Conservation (phyloP, 202 grass and related monocot species). For the Bolboschoenoplectus hybrid region DNA sequence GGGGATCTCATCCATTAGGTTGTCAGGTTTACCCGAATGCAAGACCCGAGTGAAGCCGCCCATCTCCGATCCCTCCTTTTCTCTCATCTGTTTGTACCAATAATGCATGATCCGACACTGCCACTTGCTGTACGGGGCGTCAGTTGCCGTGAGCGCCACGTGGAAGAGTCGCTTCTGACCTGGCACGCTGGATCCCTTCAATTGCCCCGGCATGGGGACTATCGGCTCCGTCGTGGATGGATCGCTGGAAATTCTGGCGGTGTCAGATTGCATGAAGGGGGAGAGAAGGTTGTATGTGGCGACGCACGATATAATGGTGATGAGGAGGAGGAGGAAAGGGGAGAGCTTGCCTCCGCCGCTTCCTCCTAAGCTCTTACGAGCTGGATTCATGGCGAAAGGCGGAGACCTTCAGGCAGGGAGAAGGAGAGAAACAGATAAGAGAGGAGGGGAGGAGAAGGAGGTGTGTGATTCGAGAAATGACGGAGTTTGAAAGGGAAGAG, state of each 20-base stretch:
- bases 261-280: slow-evolving; percentile 47
- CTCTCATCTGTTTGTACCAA: slow-evolving; percentile 81
- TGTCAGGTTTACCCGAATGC: slow-evolving; percentile 82
- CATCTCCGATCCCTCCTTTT: slow-evolving; percentile 75
- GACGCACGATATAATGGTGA: slow-evolving; percentile 68
- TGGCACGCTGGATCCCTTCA: slow-evolving; percentile 14
- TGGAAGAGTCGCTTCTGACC: slow-evolving; percentile 76
- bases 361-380: slow-evolving; percentile 53
- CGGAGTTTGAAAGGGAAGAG: slow-evolving; percentile 20
- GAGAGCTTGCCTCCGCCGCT: slow-evolving; percentile 58
- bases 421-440: background rate
- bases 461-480: background rate
- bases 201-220: slow-evolving; percentile 2
- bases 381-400: slow-evolving; percentile 31
- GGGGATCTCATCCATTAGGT: slow-evolving; percentile 91
- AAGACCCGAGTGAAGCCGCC: slow-evolving; percentile 93
- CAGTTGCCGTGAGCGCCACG: slow-evolving; percentile 82
- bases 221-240: slow-evolving; percentile 29
- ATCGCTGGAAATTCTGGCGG: slow-evolving; percentile 36
- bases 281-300: slow-evolving; percentile 83
- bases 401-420: background rate
- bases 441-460: background rate
- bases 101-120: slow-evolving; percentile 95
- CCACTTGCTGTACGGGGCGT: slow-evolving; percentile 92
- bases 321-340: slow-evolving; percentile 49